Base-by-base conservation (phyloP, 331 rosid species). In the Spiraea crenata region DNA sequence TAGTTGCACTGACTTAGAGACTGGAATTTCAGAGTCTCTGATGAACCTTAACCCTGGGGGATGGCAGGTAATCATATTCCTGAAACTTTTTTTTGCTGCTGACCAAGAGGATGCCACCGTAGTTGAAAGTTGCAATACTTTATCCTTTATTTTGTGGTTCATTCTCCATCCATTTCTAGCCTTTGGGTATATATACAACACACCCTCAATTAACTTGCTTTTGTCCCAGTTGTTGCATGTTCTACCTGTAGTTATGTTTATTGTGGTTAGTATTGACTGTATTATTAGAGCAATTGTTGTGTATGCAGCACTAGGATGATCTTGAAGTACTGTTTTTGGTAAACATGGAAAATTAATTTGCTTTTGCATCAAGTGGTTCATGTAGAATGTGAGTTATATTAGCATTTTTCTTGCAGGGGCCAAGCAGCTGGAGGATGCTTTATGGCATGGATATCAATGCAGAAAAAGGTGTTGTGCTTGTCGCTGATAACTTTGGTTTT, bases 401-500 rank as follows among this genome's bases (percentile, higher is more conserved):
- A 56, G 38, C 72, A 67, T 31, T 73, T 68, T 86, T 41, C 35
- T 20, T 73, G 45, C 72, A 93, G 98, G 96, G 97, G 67, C 91
- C 83, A 63, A 76, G 65, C 71, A 84, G 65, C 50, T 90, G 96
- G 95, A 87, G 83, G 77, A 90, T 93, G 97, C 90, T 90, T 47
- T 90, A 90, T 82, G 98, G 98, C 77, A 90, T 93, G 98, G 98
- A 93, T 83, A 59, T 93, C 60, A 89, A 90, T 85, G 76, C 65
- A 35, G 97, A 93, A 72, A 93, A 77, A 81, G 84, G 89, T 67
- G 85, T 75, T 69, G 91, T 86, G 38, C 88, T 90, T 70, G 96
- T 85, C 70, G 98, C 92, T 54, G 95, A 93, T 81, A 93, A 80
- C 81, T 87, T 89, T 49, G 98, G 98, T 63, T 89, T 74, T 81